Percentiles rank a stretch among this genome's conserved stretches.
phyloP scores from a whole-genome alignment of 2,329 filamentous ascomycete species.

The Aspergillus sp. region DNA sequence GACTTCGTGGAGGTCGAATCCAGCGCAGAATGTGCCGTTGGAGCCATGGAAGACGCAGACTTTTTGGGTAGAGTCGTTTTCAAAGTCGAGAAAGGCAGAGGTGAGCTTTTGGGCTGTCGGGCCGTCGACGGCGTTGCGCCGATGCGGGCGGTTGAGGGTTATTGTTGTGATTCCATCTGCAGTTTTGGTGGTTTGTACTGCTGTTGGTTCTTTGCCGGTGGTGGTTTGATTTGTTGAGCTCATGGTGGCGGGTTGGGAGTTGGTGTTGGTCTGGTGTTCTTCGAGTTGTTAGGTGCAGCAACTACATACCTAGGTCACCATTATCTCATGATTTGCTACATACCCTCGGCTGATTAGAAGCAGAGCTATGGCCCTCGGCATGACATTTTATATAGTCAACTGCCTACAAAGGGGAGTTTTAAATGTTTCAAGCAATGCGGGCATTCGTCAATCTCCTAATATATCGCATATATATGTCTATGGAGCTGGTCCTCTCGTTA shows the following conservation, averaged over 20 bases:
- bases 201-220: background rate
- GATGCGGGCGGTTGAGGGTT: conserved; percentile 52
- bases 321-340: background rate
- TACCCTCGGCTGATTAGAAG: background rate
- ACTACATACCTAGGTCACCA: background rate
- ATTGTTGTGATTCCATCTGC: conserved; percentile 55
- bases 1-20: conserved; percentile 53
- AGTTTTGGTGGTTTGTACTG: conserved; percentile 10
- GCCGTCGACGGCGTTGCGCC: conserved; percentile 55
- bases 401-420: background rate
- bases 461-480: too few relatives aligned
- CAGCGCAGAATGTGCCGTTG: conserved; percentile 53
- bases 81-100: conserved; percentile 51
- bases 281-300: too few relatives aligned
- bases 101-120: conserved; percentile 51
- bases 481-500: too few relatives aligned
- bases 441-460: too few relatives aligned
- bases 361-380: background rate
- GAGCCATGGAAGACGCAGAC: conserved; percentile 53
- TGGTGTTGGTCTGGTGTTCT: background rate
- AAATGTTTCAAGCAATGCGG: too few relatives aligned
- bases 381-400: background rate
- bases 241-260: background rate
- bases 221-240: background rate
- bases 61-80: conserved; percentile 52